These are phyloP conservation scores for Populus pruinosa DNA, from an alignment of 345 rosid genomes.

Conservation along the genomic window DNA sequence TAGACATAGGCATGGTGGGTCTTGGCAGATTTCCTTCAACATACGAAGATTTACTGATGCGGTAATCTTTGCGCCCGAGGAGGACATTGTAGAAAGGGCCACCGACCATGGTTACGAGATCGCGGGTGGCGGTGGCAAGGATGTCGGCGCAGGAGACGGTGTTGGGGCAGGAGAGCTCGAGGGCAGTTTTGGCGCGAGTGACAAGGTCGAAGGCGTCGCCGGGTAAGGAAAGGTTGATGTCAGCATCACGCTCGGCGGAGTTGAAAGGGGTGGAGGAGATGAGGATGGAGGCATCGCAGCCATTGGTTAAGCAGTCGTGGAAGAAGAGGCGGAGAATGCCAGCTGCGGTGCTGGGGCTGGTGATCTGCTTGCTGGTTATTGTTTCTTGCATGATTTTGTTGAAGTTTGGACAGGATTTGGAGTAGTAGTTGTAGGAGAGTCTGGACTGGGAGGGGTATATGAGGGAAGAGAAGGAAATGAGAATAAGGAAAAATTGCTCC, in stretches of 20 bases:
- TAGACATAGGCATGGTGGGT: constrained; percentile 54
- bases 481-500: neutral
- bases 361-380: constrained; percentile 29
- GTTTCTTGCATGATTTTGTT: constrained; percentile 27
- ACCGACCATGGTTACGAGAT: constrained; percentile 46
- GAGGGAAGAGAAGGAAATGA: neutral
- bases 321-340: constrained; percentile 35
- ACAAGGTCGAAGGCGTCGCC: constrained; percentile 32
- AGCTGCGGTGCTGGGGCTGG: constrained; percentile 34
- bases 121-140: constrained; percentile 73
- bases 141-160: constrained; percentile 90
- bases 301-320: constrained; percentile 29
- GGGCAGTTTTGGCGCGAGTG: constrained; percentile 67
- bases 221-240: constrained; percentile 35
- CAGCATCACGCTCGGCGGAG: constrained; percentile 34
- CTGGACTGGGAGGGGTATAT: constrained; percentile 4
- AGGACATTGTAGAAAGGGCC: constrained; percentile 59
- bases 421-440: constrained; percentile 28
- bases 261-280: constrained; percentile 31
- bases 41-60: constrained; percentile 44
- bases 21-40: constrained; percentile 56
- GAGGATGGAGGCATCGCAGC: constrained; percentile 34
- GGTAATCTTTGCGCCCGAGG: constrained; percentile 72
- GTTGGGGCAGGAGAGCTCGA: constrained; percentile 79
- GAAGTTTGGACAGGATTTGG: constrained; percentile 28